Evolutionary conservation across 306 rosid genomes (phyloP), one percentile per base, ranked within the genome.

Genomic region (Vigna hirtella): DNA sequence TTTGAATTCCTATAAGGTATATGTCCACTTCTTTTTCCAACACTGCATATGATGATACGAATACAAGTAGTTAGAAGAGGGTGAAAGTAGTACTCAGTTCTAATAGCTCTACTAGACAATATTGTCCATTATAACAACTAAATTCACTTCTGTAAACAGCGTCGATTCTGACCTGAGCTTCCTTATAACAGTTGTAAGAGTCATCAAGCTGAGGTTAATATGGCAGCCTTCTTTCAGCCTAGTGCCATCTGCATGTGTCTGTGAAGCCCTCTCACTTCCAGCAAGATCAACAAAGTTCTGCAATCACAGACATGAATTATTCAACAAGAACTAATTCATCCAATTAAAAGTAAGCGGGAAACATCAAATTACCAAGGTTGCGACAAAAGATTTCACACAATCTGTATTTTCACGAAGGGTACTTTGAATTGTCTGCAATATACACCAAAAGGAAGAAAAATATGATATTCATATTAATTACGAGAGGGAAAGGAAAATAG

Each of bases 201-300:
- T 96, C 99, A 96, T 96, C 85, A 96, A 83, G 86, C 99, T 96
- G 77, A 96, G 99, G 86, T 96, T 96, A 72, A 96, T 96, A 79
- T 96, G 99, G 85, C 99, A 96, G 43, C 99, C 99, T 86, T 96
- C 99, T 90, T 96, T 86, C 73, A 96, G 94, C 89, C 99, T 89
- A 58, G 96, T 91, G 76, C 99, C 98, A 84, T 96, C 99, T 34
- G 98, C 87, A 79, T 93, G 96, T 77, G 99, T 91, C 77, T 96
- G 99, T 30, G 99, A 87, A 84, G 96, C 98, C 86, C 99, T 93
- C 89, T 96, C 99, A 69, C 99, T 96, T 84, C 99, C 99, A 63
- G 99, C 99, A 38, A 96, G 88, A 87, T 96, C 99, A 18, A 96
- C 99, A 84, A 93, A 96, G 86, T 96, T 96, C 99, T 96, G 88